These are phyloP conservation scores for Cornus controversa DNA, from an alignment of 148 eudicot species.

Conservation along the genomic window DNA sequence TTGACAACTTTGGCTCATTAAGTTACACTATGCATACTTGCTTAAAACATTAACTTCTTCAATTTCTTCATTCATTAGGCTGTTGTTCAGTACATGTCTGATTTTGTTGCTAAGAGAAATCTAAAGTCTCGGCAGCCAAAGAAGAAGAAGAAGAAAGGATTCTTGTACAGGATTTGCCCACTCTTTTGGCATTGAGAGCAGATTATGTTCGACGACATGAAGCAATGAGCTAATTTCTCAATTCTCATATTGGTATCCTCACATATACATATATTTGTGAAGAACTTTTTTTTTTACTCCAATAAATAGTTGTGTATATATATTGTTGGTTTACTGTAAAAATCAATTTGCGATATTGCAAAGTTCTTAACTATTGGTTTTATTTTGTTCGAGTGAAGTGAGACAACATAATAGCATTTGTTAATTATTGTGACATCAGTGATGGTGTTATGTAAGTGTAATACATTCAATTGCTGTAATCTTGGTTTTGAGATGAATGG, in stretches of 20 bases:
- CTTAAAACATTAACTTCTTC: neutral
- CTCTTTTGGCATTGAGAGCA: conserved; percentile 29
- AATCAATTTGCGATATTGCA: neutral
- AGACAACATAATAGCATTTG: neutral
- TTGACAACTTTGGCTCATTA: neutral
- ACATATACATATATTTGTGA: neutral
- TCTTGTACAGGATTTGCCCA: conserved; percentile 43
- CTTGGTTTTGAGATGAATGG: neutral
- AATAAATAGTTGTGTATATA: no score
- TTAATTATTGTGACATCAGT: neutral
- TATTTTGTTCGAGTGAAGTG: neutral
- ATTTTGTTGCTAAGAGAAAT: conserved; percentile 33
- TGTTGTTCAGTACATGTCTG: conserved; percentile 64
- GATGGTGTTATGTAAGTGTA: neutral
- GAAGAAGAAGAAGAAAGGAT: conserved; percentile 50
- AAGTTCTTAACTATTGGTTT: neutral
- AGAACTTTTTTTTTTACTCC: neutral
- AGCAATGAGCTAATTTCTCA: neutral
- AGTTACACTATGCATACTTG: neutral
- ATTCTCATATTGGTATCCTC: neutral
- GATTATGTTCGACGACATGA: neutral
- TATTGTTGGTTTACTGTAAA: neutral
- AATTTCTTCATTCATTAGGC: conserved; percentile 37
- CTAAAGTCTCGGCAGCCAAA: conserved; percentile 19
- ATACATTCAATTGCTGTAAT: neutral